Evolutionary conservation across 305 asterid genomes (phyloP).

Genomic region (Andrographis paniculata): DNA sequence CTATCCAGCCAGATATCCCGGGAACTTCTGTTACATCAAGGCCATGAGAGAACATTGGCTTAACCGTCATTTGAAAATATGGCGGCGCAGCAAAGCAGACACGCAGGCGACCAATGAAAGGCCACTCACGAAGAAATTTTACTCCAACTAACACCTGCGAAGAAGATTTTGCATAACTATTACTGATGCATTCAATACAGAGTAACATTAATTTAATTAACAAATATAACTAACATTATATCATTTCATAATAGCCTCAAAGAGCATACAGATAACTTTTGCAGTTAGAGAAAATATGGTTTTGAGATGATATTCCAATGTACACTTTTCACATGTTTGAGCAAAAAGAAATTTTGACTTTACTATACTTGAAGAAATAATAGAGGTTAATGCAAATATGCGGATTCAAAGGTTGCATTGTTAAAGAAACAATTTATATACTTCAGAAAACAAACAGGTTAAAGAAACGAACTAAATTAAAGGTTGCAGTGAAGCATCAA

Average conservation of each 20-base stretch:
- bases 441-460: too few relatives aligned
- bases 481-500: background rate
- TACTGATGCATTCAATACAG: background rate
- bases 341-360: too few relatives aligned
- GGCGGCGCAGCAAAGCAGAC: constrained; percentile 85
- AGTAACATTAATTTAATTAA: constrained; percentile 1
- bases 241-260: too few relatives aligned
- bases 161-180: constrained; percentile 7
- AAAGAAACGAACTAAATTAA: background rate
- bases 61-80: constrained; percentile 94
- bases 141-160: constrained; percentile 87
- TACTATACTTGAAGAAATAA: too few relatives aligned
- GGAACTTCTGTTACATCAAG: constrained; percentile 94
- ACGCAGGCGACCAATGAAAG: constrained; percentile 76
- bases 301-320: too few relatives aligned
- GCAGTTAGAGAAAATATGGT: too few relatives aligned
- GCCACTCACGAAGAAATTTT: constrained; percentile 76
- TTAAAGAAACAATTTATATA: too few relatives aligned
- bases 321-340: too few relatives aligned
- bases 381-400: too few relatives aligned
- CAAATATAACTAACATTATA: too few relatives aligned
- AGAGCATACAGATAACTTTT: too few relatives aligned
- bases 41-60: constrained; percentile 81
- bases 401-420: too few relatives aligned
- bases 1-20: constrained; percentile 97